phyloP scores from a whole-genome alignment of 2,329 filamentous ascomycete genomes.

The Botrytis elliptica region DNA sequence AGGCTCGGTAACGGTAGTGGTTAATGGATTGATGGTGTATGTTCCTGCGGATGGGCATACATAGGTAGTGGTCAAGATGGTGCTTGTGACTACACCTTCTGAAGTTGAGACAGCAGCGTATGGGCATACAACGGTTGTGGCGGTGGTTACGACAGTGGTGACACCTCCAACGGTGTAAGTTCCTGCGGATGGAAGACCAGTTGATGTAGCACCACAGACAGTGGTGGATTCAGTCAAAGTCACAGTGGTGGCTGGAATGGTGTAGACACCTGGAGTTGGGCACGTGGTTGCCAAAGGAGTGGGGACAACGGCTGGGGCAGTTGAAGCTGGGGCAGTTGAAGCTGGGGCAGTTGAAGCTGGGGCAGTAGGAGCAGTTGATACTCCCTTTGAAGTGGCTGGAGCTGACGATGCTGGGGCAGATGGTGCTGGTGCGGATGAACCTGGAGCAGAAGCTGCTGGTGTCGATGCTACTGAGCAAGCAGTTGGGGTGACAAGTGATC shows the following conservation, averaged over 20 bases:
- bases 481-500: no score
- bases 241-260: slow-evolving; percentile 70
- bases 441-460: background rate
- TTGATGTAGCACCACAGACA: slow-evolving; percentile 62
- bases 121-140: slow-evolving; percentile 69
- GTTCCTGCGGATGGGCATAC: slow-evolving; percentile 72
- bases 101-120: slow-evolving; percentile 63
- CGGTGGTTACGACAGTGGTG: slow-evolving; percentile 65
- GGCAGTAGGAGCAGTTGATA: slow-evolving; percentile 7
- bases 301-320: slow-evolving; percentile 44
- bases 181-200: slow-evolving; percentile 59
- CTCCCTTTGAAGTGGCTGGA: slow-evolving; percentile 14
- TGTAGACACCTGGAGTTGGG: slow-evolving; percentile 70
- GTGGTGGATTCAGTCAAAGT: slow-evolving; percentile 66
- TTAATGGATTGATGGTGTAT: slow-evolving; percentile 71
- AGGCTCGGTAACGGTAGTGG: slow-evolving; percentile 56
- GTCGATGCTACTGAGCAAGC: slow-evolving; percentile 6
- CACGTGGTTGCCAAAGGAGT: slow-evolving; percentile 51
- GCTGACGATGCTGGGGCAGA: slow-evolving; percentile 19
- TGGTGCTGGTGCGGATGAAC: background rate
- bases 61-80: slow-evolving; percentile 68
- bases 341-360: slow-evolving; percentile 39
- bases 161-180: slow-evolving; percentile 70
- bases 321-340: slow-evolving; percentile 28
- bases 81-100: slow-evolving; percentile 60